Percentiles rank a stretch among this genome's conserved stretches.
Conservation (phyloP, 257 asterid genomes). For the Solanum sejunctum region DNA sequence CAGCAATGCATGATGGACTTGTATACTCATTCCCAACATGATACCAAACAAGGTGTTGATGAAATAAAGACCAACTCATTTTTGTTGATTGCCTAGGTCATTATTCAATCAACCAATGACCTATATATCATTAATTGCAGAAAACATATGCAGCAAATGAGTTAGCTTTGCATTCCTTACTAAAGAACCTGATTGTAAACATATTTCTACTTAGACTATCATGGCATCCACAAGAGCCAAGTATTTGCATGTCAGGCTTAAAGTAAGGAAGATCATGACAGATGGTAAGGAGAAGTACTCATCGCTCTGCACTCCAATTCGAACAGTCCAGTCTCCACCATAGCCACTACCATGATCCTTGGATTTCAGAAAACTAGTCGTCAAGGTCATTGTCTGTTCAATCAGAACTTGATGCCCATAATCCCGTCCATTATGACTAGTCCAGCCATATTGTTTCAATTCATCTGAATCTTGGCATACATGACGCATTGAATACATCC, state of each 20-base stretch:
- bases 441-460: conserved; percentile 85
- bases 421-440: conserved; percentile 84
- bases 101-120: background rate
- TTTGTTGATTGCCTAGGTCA: background rate
- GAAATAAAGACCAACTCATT: background rate
- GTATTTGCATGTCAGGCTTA: background rate
- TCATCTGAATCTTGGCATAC: conserved; percentile 85
- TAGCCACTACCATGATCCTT: conserved; percentile 73
- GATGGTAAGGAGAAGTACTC: conserved; percentile 32
- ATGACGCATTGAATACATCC: conserved; percentile 79
- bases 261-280: conserved; percentile 8
- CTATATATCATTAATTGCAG: background rate
- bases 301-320: conserved; percentile 56
- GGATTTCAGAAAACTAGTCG: conserved; percentile 73
- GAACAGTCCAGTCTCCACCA: conserved; percentile 98
- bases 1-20: background rate
- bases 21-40: background rate
- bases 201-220: background rate
- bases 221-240: background rate
- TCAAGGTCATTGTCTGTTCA: conserved; percentile 65
- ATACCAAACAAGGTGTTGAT: background rate
- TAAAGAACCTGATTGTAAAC: background rate
- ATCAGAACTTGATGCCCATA: conserved; percentile 78
- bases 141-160: background rate
- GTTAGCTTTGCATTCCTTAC: background rate